Base-by-base conservation (phyloP, 129 eudicot genomes). In the Saposhnikovia divaricata region DNA sequence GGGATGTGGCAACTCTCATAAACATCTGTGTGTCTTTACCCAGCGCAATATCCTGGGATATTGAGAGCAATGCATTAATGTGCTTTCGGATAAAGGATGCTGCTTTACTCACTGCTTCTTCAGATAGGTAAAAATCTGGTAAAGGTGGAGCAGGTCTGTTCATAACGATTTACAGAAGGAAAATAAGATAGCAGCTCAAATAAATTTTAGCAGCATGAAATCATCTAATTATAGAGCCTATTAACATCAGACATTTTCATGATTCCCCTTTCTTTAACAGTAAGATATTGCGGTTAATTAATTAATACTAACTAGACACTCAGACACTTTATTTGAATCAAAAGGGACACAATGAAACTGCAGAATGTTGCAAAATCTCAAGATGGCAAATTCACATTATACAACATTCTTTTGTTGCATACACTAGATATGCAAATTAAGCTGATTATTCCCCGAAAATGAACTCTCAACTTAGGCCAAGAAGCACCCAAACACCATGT, bases 61-160 rank as follows among this genome's bases (percentile, higher is more conserved):
- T 55, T 2, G 91, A 82, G 72, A 94, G 88, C 77, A 90, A 50
- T 4, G 38, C 74, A 78, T 94, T 94, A 28, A 88, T 72, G 78
- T 79, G 88, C 47, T 85, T 83, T 40, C 90, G 93, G 59, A 89
- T 83, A 39, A 90, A 69, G 80, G 81, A 80, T 84, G 93, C 91
- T 11, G 73, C 86, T 79, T 88, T 91, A 19, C 83, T 86, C 80
- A 77, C 81, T 48, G 72, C 68, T 81, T 94, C 97, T 85, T 94
- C 93, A 43, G 97, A 87, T 63, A 94, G 82, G 76, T 85, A 83
- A 77, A 94, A 78, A 78, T 89, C 85, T 48, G 98, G 98, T 51
- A 94, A 80, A 47, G 97, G 96, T 75, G 98, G 98, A 78, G 96
- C 83, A 76, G 97, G 98, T 80, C 98, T 94, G 93, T 82, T 83